Evolutionary conservation across 1,284 basidiomycete species (phyloP).

Genomic region (Ustilago shanxiensis): DNA sequence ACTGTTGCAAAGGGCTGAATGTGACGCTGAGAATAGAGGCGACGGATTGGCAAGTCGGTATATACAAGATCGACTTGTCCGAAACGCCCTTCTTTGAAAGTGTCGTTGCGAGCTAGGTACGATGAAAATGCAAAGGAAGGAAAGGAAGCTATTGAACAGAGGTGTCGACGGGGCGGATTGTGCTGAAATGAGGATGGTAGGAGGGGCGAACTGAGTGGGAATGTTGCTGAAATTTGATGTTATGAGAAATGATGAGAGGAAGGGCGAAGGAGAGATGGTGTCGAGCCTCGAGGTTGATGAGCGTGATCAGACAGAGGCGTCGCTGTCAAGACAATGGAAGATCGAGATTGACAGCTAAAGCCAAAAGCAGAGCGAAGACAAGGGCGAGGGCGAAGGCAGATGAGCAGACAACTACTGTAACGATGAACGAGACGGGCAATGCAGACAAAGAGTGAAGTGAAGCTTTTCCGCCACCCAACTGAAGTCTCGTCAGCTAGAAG

Average conservation of each 20-base stretch:
- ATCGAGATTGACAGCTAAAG: not conserved
- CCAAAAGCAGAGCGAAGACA: not conserved
- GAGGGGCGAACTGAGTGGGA: not conserved
- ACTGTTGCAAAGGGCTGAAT: not conserved
- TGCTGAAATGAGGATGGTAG: constrained; percentile 17
- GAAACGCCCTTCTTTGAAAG: not conserved
- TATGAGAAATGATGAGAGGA: not conserved
- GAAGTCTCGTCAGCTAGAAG: not conserved
- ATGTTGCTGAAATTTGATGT: no score
- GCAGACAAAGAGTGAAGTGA: not conserved
- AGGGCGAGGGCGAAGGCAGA: not conserved
- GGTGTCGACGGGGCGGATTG: not conserved
- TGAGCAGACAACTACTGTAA: no score
- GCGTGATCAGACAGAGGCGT: not conserved
- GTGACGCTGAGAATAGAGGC: not conserved
- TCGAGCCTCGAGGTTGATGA: no score
- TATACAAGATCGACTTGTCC: not conserved
- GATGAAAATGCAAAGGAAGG: not conserved
- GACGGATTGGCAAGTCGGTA: not conserved
- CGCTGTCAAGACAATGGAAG: not conserved
- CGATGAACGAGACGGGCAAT: no score
- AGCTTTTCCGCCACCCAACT: constrained; percentile 9
- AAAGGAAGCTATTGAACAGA: not conserved
- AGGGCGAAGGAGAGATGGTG: not conserved
- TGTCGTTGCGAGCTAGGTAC: not conserved